Evolutionary conservation across 257 asterid genomes (phyloP).

Genomic region (Avicennia marina): DNA sequence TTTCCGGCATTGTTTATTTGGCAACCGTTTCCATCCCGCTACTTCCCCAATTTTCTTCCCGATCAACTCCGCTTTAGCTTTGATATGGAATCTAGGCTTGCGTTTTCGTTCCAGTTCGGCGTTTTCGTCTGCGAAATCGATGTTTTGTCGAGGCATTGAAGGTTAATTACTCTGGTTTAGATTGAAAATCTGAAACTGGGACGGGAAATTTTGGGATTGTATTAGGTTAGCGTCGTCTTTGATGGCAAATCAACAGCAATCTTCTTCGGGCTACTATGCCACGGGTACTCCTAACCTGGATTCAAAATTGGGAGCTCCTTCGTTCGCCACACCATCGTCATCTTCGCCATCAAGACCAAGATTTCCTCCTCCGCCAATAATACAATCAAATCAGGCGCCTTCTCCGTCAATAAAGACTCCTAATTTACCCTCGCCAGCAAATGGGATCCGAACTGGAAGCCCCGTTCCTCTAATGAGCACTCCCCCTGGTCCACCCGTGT

Average conservation of each 20-base stretch:
- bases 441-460: conserved; percentile 57
- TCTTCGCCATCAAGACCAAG: conserved; percentile 47
- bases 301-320: conserved; percentile 39
- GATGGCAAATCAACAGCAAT: conserved; percentile 61
- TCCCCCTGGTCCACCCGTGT: conserved; percentile 98
- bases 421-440: conserved; percentile 50
- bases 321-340: conserved; percentile 29
- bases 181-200: conserved; percentile 9
- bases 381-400: conserved; percentile 59
- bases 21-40: neutral
- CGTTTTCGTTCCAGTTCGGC: neutral
- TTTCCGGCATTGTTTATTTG: neutral
- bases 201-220: conserved; percentile 7
- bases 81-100: neutral
- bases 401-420: conserved; percentile 70
- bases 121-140: neutral
- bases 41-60: neutral
- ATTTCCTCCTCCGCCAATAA: conserved; percentile 53
- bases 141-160: conserved; percentile 4
- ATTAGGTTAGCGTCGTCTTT: conserved; percentile 8
- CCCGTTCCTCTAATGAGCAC: conserved; percentile 77
- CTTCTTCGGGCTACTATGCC: conserved; percentile 39
- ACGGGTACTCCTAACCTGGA: conserved; percentile 24
- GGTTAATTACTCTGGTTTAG: conserved; percentile 1
- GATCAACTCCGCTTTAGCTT: neutral